Base-by-base conservation (phyloP, 495 filamentous ascomycete genomes). In the Platismatia glauca region DNA sequence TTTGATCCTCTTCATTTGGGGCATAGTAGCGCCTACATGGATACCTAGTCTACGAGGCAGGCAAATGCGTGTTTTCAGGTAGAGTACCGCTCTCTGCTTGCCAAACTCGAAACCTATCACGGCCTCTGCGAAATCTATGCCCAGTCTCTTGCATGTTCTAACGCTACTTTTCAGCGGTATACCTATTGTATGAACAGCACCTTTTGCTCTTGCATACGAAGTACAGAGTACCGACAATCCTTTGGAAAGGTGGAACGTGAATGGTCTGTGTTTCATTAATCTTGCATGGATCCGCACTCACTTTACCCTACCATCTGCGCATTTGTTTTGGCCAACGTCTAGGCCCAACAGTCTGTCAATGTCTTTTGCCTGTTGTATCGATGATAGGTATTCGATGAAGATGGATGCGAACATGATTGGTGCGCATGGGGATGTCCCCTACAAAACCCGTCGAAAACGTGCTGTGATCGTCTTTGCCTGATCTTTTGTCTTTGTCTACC, bases 61-160 rank as follows among this genome's bases (percentile, higher is more conserved):
- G n/a, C n/a, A n/a, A n/a, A n/a, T n/a, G n/a, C n/a, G n/a, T n/a
- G n/a, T n/a, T n/a, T n/a, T n/a, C n/a, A n/a, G n/a, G n/a, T n/a
- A n/a, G n/a, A n/a, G 94, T n/a, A 97, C 89, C 12, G 94, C 95
- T 81, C 93, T 89, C 66, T 91, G 86, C 55, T 89, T 86, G 13
- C 90, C 89, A 74, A 99, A 99, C 72, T 99, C 94, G 74, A 99
- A 99, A 7, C 91, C 95, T 5, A 88, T 92, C 13, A 96, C 93
- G 22, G 95, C 94, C 69, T 99, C 94, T 1, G 95, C 95, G 71
- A 86, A 95, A 66, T 95, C 89, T 44, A 99, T 86, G 20, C 82
- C 85, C 4, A 99, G 79, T 61, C 86, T 84, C 68, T 89, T 92
- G 66, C 92, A 96, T 13, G 97, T 77, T 57, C 82, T 84, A 44